phyloP scores from a whole-genome alignment of 352 stramenopile genomes.

The Phytophthora rubi region DNA sequence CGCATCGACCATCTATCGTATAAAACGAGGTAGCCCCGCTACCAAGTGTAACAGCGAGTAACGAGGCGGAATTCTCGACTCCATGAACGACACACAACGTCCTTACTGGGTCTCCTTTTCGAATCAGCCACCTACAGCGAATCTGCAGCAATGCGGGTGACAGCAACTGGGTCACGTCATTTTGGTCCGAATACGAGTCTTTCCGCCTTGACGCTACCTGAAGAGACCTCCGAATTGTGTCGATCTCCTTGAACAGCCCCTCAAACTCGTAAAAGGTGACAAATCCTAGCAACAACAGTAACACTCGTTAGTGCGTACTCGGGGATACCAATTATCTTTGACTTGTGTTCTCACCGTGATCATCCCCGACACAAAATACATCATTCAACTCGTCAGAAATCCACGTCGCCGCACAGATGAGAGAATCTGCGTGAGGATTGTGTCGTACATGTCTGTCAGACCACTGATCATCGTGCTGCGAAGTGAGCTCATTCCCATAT shows the following conservation, averaged over 20 bases:
- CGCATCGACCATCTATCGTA: constrained; percentile 36
- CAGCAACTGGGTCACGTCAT: background rate
- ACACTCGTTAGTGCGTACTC: background rate
- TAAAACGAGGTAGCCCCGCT: constrained; percentile 45
- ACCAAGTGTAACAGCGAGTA: constrained; percentile 40
- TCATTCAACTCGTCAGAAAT: constrained; percentile 24
- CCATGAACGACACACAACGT: constrained; percentile 18
- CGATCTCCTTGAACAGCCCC: constrained; percentile 10
- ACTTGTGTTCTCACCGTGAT: constrained; percentile 27
- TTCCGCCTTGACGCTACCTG: background rate
- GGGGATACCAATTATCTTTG: background rate
- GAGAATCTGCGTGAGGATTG: background rate
- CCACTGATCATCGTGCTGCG: background rate
- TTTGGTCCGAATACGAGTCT: background rate
- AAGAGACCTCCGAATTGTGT: background rate
- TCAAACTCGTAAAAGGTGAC: constrained; percentile 44
- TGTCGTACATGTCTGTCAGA: background rate
- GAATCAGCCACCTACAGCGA: constrained; percentile 37
- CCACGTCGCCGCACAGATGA: constrained; percentile 39
- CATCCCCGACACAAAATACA: constrained; percentile 50
- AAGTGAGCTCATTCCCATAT: background rate
- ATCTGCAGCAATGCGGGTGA: constrained; percentile 19
- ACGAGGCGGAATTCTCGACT: background rate
- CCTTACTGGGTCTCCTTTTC: constrained; percentile 30
- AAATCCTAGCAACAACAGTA: constrained; percentile 24